phyloP scores from a whole-genome alignment of 2,329 filamentous ascomycete genomes.

The Aspergillus aculeatinus region DNA sequence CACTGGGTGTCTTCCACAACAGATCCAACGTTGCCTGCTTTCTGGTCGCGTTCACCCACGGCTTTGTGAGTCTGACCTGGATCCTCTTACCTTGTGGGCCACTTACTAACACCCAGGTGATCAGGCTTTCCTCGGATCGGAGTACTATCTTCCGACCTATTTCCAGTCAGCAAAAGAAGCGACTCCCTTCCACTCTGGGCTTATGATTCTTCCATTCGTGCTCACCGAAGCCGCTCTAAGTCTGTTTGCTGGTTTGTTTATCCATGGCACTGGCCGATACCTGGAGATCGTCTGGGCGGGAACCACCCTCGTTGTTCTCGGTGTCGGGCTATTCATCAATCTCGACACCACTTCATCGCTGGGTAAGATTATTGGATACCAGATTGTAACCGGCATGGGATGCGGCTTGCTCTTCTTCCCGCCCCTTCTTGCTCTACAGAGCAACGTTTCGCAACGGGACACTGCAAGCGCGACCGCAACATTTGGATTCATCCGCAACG shows the following conservation, averaged over 20 bases:
- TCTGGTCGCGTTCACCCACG: conserved; percentile 49
- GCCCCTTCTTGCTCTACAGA: conserved; percentile 59
- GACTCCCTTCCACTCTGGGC: conserved; percentile 59
- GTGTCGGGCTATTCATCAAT: conserved; percentile 50
- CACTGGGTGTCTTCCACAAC: conserved; percentile 59
- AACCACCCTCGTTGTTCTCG: conserved; percentile 43
- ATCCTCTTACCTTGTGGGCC: too few species aligned
- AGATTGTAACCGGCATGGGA: conserved; percentile 53
- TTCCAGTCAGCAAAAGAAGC: conserved; percentile 67
- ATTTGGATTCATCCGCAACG: conserved; percentile 60
- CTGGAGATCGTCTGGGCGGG: conserved; percentile 49
- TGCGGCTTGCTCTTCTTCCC: conserved; percentile 55
- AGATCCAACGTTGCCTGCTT: conserved; percentile 59
- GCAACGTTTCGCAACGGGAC: conserved; percentile 49
- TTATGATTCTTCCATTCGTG: conserved; percentile 62
- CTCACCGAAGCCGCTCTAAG: conserved; percentile 46
- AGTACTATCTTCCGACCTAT: conserved; percentile 73
- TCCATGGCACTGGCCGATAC: conserved; percentile 53
- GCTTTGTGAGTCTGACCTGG: conserved; percentile 35
- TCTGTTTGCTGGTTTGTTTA: conserved; percentile 49
- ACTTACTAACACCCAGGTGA: conserved; percentile 16
- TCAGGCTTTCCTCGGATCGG: conserved; percentile 62
- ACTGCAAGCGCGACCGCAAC: conserved; percentile 54
- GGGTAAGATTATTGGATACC: conserved; percentile 47
- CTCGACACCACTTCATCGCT: conserved; percentile 39